Conservation (phyloP, 2,329 filamentous ascomycete species). For the Phyllosticta paracitricarpa region DNA sequence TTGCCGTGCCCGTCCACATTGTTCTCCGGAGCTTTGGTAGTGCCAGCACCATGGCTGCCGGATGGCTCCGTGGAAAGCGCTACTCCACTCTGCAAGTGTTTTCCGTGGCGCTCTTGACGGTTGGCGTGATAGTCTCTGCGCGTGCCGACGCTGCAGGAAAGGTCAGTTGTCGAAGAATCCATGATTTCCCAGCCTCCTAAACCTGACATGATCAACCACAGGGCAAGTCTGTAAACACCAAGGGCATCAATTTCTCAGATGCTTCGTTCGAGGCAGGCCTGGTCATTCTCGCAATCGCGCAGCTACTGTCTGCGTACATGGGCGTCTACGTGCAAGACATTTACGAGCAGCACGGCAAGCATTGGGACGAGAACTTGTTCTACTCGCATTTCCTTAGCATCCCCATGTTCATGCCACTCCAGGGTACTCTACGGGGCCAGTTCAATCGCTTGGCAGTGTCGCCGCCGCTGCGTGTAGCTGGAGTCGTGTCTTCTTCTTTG, state of each 20-base stretch:
- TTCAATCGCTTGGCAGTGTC: conserved; percentile 55
- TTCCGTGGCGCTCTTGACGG: conserved; percentile 72
- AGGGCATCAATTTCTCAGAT: conserved; percentile 27
- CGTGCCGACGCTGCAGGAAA: conserved; percentile 83
- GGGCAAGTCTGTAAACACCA: conserved; percentile 34
- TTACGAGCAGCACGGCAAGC: conserved; percentile 73
- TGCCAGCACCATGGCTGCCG: conserved; percentile 90
- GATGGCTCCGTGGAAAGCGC: conserved; percentile 72
- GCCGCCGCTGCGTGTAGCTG: conserved; percentile 42
- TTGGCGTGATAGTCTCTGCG: conserved; percentile 78
- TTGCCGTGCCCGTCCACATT: conserved; percentile 93
- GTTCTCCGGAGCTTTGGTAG: conserved; percentile 91
- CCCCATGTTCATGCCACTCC: conserved; percentile 64
- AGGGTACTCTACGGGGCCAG: conserved; percentile 54
- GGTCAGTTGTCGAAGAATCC: conserved; percentile 36
- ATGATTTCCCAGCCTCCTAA: neutral
- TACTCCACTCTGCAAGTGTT: conserved; percentile 73
- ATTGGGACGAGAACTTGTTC: conserved; percentile 94
- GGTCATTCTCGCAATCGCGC: conserved; percentile 72
- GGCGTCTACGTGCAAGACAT: conserved; percentile 89
- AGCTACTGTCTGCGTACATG: conserved; percentile 86
- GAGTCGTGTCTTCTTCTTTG: conserved; percentile 19
- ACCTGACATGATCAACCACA: conserved; percentile 13
- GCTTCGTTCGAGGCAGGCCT: conserved; percentile 60
- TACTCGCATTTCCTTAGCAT: conserved; percentile 74